Conservation (phyloP, 345 rosid genomes). For the Dovyalis caffra region DNA sequence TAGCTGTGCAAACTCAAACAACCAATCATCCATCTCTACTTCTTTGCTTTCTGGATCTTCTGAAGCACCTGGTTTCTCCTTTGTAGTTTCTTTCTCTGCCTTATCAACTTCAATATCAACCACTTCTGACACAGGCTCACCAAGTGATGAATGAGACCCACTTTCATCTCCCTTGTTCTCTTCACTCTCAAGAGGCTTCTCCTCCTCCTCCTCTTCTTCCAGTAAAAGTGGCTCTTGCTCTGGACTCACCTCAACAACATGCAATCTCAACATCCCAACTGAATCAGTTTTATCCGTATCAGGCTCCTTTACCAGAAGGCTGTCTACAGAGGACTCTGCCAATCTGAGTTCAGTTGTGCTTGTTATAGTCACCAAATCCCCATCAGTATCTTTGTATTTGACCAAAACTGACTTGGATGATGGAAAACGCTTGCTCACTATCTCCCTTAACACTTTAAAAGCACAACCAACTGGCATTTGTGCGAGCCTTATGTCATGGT, state of each 20-base stretch:
- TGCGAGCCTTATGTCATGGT: slow-evolving; percentile 83
- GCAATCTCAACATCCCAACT: slow-evolving; percentile 74
- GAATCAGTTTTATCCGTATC: slow-evolving; percentile 50
- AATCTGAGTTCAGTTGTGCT: slow-evolving; percentile 69
- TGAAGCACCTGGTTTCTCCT: slow-evolving; percentile 49
- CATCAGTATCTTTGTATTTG: slow-evolving; percentile 84
- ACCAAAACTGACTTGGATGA: slow-evolving; percentile 84
- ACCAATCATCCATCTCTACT: slow-evolving; percentile 96
- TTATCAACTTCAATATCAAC: slow-evolving; percentile 51
- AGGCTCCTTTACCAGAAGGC: slow-evolving; percentile 51
- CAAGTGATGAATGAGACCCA: slow-evolving; percentile 45
- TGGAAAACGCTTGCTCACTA: slow-evolving; percentile 70
- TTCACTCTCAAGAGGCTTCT: slow-evolving; percentile 55
- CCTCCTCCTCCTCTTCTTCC: slow-evolving; percentile 79
- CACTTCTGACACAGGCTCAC: slow-evolving; percentile 47
- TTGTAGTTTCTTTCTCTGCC: slow-evolving; percentile 44
- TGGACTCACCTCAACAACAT: slow-evolving; percentile 83
- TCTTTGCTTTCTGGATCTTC: slow-evolving; percentile 81
- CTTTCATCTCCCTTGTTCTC: slow-evolving; percentile 59
- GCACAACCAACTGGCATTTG: slow-evolving; percentile 85
- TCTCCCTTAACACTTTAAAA: slow-evolving; percentile 77
- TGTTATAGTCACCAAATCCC: slow-evolving; percentile 90
- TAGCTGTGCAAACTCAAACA: slow-evolving; percentile 94
- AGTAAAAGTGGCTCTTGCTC: slow-evolving; percentile 82
- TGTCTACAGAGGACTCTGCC: slow-evolving; percentile 70